These are phyloP conservation scores for Strigomonas oncopelti DNA, from an alignment of 208 protist genomes.

Conservation along the genomic window DNA sequence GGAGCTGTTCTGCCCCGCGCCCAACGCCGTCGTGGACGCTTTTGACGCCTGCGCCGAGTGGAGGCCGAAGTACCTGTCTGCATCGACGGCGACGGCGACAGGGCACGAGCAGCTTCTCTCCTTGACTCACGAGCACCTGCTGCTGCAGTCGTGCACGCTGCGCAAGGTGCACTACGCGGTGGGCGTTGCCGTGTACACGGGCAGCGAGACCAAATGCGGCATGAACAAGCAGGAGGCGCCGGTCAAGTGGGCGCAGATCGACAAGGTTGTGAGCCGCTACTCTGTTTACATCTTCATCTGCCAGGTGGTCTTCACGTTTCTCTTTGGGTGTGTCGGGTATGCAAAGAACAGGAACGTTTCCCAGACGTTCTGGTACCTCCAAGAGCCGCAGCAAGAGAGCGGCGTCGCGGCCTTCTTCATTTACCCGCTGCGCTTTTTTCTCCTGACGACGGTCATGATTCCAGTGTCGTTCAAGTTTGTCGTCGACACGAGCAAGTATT, in stretches of 20 bases:
- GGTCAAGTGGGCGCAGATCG: slow-evolving; percentile 92
- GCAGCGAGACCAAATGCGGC: slow-evolving; percentile 93
- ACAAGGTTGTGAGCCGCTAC: slow-evolving; percentile 81
- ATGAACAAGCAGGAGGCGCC: slow-evolving; percentile 87
- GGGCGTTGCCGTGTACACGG: slow-evolving; percentile 93
- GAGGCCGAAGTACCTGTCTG: background rate
- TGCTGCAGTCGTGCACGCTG: slow-evolving; percentile 86
- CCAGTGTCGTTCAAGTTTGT: slow-evolving; percentile 96
- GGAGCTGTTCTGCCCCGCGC: slow-evolving; percentile 57
- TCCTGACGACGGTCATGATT: slow-evolving; percentile 96
- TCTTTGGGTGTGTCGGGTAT: slow-evolving; percentile 84
- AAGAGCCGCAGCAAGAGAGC: slow-evolving; percentile 26
- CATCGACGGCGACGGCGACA: background rate
- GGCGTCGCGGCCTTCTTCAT: slow-evolving; percentile 44
- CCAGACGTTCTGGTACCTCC: slow-evolving; percentile 68
- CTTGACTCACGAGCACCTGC: slow-evolving; percentile 59
- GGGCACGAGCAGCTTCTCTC: slow-evolving; percentile 21
- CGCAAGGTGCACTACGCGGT: slow-evolving; percentile 80
- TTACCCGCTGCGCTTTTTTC: slow-evolving; percentile 91
- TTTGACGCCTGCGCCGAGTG: slow-evolving; percentile 76
- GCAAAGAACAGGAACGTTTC: slow-evolving; percentile 40
- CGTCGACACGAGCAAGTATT: slow-evolving; percentile 93
- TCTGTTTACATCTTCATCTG: slow-evolving; percentile 86
- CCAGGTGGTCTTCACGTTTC: slow-evolving; percentile 73
- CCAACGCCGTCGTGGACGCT: slow-evolving; percentile 78